These are phyloP conservation scores for Rubus idaeus DNA, from an alignment of 306 rosid species.

Conservation along the genomic window DNA sequence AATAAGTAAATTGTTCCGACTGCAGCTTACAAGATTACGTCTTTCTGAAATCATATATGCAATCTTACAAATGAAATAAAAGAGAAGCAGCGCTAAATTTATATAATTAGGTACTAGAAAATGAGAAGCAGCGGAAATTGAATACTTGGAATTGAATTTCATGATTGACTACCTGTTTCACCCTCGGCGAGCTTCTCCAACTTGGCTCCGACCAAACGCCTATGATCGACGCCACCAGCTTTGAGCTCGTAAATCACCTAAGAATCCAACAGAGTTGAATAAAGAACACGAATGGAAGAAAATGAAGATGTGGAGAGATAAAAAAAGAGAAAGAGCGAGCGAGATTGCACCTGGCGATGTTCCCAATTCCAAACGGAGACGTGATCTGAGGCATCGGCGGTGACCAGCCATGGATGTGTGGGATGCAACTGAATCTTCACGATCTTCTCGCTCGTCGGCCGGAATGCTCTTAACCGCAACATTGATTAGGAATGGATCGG, in stretches of 20 bases:
- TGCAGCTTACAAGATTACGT: background rate
- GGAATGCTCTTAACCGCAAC: slow-evolving; percentile 82
- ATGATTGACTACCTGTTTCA: slow-evolving; percentile 59
- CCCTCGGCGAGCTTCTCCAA: slow-evolving; percentile 99
- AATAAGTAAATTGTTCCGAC: background rate
- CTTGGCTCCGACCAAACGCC: slow-evolving; percentile 95
- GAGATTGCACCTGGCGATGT: slow-evolving; percentile 75
- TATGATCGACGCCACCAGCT: slow-evolving; percentile 96
- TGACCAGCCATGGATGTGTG: slow-evolving; percentile 99
- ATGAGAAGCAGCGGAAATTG: background rate
- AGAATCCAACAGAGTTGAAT: slow-evolving; percentile 13
- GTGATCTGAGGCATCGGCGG: slow-evolving; percentile 93
- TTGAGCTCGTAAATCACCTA: slow-evolving; percentile 93
- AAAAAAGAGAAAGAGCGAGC: background rate
- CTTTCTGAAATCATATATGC: background rate
- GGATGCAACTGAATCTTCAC: slow-evolving; percentile 97
- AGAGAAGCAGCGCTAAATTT: background rate
- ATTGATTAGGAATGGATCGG: slow-evolving; percentile 29
- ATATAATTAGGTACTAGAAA: background rate
- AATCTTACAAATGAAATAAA: background rate
- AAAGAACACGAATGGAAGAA: background rate
- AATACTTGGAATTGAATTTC: background rate
- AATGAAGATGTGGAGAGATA: background rate
- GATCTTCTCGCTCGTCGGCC: slow-evolving; percentile 84
- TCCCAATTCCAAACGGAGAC: slow-evolving; percentile 99